phyloP scores from a whole-genome alignment of 495 filamentous ascomycete genomes.

The Daldinia caldariorum region DNA sequence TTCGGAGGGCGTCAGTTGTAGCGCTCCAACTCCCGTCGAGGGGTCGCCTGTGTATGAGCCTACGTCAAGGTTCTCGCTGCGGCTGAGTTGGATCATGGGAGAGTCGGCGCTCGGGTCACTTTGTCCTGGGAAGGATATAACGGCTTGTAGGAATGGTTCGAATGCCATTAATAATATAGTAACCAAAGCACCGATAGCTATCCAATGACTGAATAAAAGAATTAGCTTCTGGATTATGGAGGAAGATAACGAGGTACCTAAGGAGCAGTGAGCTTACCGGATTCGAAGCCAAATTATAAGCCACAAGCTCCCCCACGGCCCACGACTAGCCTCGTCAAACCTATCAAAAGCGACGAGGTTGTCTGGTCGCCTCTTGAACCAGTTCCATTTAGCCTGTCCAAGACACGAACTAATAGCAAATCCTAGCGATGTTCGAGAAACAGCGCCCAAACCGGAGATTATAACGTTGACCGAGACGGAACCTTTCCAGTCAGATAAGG shows the following conservation, averaged over 20 bases:
- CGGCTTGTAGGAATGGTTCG: constrained; percentile 37
- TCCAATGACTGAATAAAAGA: constrained; percentile 29
- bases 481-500: constrained; percentile 22
- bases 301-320: constrained; percentile 50
- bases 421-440: constrained; percentile 27
- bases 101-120: constrained; percentile 7
- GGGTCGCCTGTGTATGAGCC: constrained; percentile 15
- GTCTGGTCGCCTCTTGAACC: constrained; percentile 40
- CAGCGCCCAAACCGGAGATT: constrained; percentile 19
- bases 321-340: constrained; percentile 54
- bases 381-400: constrained; percentile 50
- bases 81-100: constrained; percentile 11
- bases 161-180: constrained; percentile 31
- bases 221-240: not conserved
- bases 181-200: constrained; percentile 22
- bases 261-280: constrained; percentile 17
- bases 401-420: constrained; percentile 34
- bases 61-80: constrained; percentile 22
- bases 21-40: not conserved
- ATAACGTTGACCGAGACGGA: constrained; percentile 20
- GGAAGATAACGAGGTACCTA: not conserved
- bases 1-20: constrained; percentile 7
- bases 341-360: constrained; percentile 45
- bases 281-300: constrained; percentile 44
- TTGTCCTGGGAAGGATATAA: constrained; percentile 25